Conservation (phyloP, 495 filamentous ascomycete genomes). For the Penicillium diatomitis region DNA sequence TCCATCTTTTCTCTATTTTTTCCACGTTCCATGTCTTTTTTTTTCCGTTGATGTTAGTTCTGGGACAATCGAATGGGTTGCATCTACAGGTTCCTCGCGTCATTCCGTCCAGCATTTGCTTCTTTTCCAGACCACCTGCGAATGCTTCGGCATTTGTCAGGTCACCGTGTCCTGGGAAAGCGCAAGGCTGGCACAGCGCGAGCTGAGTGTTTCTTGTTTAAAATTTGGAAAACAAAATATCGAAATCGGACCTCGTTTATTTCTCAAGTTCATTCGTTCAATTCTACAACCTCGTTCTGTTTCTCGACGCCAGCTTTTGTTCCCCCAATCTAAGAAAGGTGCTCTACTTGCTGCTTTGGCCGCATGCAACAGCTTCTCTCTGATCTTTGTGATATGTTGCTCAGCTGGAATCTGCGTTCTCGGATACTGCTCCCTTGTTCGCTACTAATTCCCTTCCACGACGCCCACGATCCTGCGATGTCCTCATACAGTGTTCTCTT, state of each 20-base stretch:
- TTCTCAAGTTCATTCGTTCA: no score
- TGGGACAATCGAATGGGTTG: no score
- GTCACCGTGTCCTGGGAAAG: no score
- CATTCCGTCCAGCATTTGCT: neutral
- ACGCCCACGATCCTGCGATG: constrained; percentile 8
- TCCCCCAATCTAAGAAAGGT: neutral
- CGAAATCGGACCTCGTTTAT: no score
- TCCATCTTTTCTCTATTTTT: no score
- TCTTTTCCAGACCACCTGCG: neutral
- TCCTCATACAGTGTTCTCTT: constrained; percentile 12
- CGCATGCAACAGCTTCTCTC: constrained; percentile 26
- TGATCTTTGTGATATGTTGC: constrained; percentile 22
- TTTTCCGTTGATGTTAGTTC: no score
- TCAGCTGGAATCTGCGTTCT: constrained; percentile 2
- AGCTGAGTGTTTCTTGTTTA: no score
- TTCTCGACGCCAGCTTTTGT: constrained; percentile 16
- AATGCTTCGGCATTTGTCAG: no score
- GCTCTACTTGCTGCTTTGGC: constrained; percentile 22
- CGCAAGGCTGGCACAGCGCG: no score
- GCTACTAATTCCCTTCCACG: neutral
- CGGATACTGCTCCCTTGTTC: neutral
- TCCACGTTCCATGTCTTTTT: no score
- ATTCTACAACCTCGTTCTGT: neutral
- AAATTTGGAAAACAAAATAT: no score
- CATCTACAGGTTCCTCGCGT: no score